Evolutionary conservation across 176 grass and related monocot species (phyloP).

Genomic region (Carex scoparia): DNA sequence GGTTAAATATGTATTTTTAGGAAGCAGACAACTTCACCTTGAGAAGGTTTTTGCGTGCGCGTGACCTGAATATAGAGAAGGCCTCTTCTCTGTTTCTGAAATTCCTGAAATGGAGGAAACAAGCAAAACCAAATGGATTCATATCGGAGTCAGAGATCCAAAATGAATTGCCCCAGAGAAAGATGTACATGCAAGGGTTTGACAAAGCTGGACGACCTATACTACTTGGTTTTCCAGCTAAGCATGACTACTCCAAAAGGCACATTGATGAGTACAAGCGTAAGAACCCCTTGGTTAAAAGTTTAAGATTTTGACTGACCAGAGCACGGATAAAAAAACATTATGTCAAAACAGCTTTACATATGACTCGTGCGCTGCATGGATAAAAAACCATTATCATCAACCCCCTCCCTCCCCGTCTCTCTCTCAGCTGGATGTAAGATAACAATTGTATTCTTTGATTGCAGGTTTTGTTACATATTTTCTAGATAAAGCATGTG

Average conservation of each 20-base stretch:
- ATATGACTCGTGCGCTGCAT: too few relatives aligned
- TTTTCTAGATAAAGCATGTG: constrained; percentile 52
- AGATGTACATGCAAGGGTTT: constrained; percentile 51
- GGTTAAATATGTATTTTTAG: constrained; percentile 26
- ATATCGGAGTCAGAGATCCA: constrained; percentile 40
- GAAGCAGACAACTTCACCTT: constrained; percentile 69
- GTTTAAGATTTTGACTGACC: too few relatives aligned
- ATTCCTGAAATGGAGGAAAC: constrained; percentile 52
- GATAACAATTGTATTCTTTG: not conserved
- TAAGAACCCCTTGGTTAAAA: constrained; percentile 4
- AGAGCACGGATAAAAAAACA: too few relatives aligned
- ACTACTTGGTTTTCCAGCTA: constrained; percentile 38
- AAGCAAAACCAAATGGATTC: constrained; percentile 46
- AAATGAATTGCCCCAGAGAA: constrained; percentile 48
- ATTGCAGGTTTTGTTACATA: constrained; percentile 52
- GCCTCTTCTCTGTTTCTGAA: constrained; percentile 58
- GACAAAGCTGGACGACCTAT: constrained; percentile 57
- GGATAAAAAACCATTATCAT: too few relatives aligned
- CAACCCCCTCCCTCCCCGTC: not conserved
- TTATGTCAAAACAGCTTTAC: too few relatives aligned
- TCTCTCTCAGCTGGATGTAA: not conserved
- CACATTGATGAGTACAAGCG: constrained; percentile 62
- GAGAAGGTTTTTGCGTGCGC: constrained; percentile 69
- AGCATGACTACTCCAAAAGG: constrained; percentile 46
- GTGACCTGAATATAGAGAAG: constrained; percentile 52